Conservation (phyloP, 768 basidiomycete genomes). For the Lactifluus subvellereus region DNA sequence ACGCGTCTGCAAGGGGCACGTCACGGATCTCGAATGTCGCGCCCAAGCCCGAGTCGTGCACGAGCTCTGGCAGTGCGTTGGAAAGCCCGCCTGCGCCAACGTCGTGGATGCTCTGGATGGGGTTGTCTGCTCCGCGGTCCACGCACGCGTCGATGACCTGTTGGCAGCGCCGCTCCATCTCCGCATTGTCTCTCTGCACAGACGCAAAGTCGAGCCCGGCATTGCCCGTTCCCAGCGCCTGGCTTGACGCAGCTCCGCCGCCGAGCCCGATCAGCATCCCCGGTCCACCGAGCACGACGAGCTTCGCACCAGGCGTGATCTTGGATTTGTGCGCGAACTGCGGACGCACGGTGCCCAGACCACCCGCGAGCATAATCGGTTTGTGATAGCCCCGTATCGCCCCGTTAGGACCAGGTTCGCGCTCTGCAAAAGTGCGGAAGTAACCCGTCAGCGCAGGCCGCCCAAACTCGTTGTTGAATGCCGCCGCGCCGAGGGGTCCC, state of each 20-base stretch:
- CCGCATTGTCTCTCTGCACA: slow-evolving; percentile 96
- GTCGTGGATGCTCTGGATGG: slow-evolving; percentile 95
- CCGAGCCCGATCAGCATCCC: slow-evolving; percentile 96
- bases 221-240: slow-evolving; percentile 83
- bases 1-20: slow-evolving; percentile 83
- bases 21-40: slow-evolving; percentile 92
- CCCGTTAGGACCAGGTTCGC: slow-evolving; percentile 48
- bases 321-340: slow-evolving; percentile 71
- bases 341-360: slow-evolving; percentile 88
- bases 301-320: slow-evolving; percentile 77
- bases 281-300: slow-evolving; percentile 92
- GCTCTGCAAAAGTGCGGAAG: slow-evolving; percentile 90
- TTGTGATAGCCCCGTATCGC: slow-evolving; percentile 97
- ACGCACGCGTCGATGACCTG: slow-evolving; percentile 95
- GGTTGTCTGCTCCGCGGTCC: slow-evolving; percentile 51
- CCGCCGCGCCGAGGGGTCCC: slow-evolving; percentile 88
- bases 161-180: slow-evolving; percentile 96
- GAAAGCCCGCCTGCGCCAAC: slow-evolving; percentile 96
- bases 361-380: slow-evolving; percentile 99
- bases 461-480: slow-evolving; percentile 99
- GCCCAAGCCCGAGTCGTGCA: slow-evolving; percentile 92
- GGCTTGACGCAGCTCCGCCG: slow-evolving; percentile 93
- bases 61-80: slow-evolving; percentile 94
- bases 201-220: slow-evolving; percentile 96
- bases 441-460: slow-evolving; percentile 89